Percentiles rank a stretch among this genome's conserved stretches.
Conservation (phyloP, 331 rosid species). For the Acacia pycnantha region DNA sequence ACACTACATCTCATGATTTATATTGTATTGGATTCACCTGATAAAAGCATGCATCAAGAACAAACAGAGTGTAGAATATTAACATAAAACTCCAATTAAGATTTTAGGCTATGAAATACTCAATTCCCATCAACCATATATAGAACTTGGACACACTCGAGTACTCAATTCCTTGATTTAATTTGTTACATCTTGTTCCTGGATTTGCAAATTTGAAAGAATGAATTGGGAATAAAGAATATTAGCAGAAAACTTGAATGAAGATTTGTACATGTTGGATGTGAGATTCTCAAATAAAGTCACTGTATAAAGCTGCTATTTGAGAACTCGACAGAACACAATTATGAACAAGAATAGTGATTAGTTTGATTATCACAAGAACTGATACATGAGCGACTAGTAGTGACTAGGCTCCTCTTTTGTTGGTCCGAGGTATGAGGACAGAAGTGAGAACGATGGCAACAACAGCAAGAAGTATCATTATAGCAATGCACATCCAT, state of each 20-base stretch:
- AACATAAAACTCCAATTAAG: too few species aligned
- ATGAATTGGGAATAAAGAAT: neutral
- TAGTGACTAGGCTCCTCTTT: conserved; percentile 38
- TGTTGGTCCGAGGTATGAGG: conserved; percentile 53
- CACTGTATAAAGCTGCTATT: neutral
- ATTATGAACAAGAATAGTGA: too few species aligned
- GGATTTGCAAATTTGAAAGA: neutral
- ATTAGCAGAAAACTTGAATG: neutral
- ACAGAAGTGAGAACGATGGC: conserved; percentile 47
- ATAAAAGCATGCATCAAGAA: too few species aligned
- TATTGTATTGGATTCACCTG: too few species aligned
- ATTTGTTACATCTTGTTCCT: neutral
- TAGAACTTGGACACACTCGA: too few species aligned
- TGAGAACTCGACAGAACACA: neutral
- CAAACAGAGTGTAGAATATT: too few species aligned
- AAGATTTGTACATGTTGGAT: neutral
- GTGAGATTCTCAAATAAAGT: neutral
- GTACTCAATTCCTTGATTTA: too few species aligned
- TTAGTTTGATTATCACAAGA: neutral
- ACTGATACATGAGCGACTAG: neutral
- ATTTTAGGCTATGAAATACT: too few species aligned
- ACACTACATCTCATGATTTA: too few species aligned
- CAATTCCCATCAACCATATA: too few species aligned
- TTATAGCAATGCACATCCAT: conserved; percentile 70
- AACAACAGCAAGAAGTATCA: conserved; percentile 55